These are phyloP conservation scores for Candida odintsovae DNA, from an alignment of 805 yeast species.

Conservation along the genomic window DNA sequence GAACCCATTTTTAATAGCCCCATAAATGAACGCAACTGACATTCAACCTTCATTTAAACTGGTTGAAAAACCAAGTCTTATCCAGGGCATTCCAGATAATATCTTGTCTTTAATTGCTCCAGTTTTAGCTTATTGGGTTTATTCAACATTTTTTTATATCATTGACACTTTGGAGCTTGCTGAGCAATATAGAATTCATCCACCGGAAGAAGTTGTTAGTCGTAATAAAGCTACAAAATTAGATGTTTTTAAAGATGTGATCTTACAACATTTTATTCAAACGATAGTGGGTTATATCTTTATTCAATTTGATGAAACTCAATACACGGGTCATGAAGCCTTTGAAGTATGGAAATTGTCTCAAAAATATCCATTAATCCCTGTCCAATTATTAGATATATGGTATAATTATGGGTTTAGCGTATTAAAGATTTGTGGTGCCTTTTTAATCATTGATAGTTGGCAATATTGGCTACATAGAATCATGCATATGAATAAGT, in stretches of 20 bases:
- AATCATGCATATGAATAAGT: constrained; percentile 77
- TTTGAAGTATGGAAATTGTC: constrained; percentile 41
- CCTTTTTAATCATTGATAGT: constrained; percentile 76
- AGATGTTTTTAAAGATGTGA: constrained; percentile 76
- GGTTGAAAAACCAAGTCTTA: constrained; percentile 34
- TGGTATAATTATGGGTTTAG: constrained; percentile 65
- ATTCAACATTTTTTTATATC: constrained; percentile 66
- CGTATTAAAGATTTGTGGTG: constrained; percentile 45
- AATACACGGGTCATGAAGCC: constrained; percentile 46
- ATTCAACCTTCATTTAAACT: constrained; percentile 11
- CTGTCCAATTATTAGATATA: constrained; percentile 42
- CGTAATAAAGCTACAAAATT: constrained; percentile 68
- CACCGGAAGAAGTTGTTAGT: constrained; percentile 73
- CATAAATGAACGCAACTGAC: background rate
- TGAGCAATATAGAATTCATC: constrained; percentile 84
- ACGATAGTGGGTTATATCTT: constrained; percentile 59
- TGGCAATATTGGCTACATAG: constrained; percentile 96
- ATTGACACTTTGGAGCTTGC: constrained; percentile 72
- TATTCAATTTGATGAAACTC: constrained; percentile 49
- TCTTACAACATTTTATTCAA: constrained; percentile 82
- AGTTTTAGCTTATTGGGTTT: constrained; percentile 76
- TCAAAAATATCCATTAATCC: constrained; percentile 26
- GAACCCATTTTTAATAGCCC: too few relatives aligned
- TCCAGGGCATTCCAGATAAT: constrained; percentile 66
- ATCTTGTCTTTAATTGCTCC: constrained; percentile 69